phyloP scores from a whole-genome alignment of 2,329 filamentous ascomycete genomes.

The Aureobasidium namibiae region DNA sequence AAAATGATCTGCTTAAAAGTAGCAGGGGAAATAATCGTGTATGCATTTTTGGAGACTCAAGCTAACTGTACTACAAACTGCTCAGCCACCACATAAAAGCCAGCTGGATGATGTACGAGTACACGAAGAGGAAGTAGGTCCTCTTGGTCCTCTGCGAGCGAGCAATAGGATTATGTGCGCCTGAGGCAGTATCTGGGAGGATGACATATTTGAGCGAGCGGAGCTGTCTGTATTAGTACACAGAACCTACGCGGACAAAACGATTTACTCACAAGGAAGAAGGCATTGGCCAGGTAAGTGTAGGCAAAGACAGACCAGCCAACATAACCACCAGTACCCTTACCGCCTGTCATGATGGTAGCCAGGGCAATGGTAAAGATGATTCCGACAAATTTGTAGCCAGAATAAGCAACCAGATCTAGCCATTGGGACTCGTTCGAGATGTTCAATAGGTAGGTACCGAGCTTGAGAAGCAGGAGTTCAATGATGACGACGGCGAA shows the following conservation, averaged over 20 bases:
- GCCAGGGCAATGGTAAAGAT: constrained; percentile 78
- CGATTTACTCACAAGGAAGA: constrained; percentile 69
- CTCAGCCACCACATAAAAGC: constrained; percentile 85
- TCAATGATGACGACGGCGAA: constrained; percentile 78
- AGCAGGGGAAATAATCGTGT: background rate
- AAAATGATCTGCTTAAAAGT: background rate
- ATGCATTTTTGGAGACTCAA: background rate
- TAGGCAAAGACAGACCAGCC: constrained; percentile 87
- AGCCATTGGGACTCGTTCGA: constrained; percentile 89
- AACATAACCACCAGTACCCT: constrained; percentile 77
- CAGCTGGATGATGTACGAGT: constrained; percentile 90
- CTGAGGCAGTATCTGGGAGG: constrained; percentile 61
- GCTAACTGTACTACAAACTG: constrained; percentile 28
- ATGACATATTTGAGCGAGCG: constrained; percentile 93
- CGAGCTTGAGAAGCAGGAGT: constrained; percentile 82
- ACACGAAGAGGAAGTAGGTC: constrained; percentile 87
- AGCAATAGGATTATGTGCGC: constrained; percentile 59
- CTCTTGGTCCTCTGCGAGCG: constrained; percentile 78
- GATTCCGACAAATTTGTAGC: constrained; percentile 97
- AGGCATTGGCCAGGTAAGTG: constrained; percentile 86
- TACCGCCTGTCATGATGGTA: constrained; percentile 67
- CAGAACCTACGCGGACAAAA: background rate
- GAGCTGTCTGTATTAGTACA: constrained; percentile 48
- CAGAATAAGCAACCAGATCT: constrained; percentile 90
- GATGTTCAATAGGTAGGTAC: constrained; percentile 88